Evolutionary conservation across 2,329 filamentous ascomycete genomes (phyloP).

Genomic region (Lecanicillium sp.): DNA sequence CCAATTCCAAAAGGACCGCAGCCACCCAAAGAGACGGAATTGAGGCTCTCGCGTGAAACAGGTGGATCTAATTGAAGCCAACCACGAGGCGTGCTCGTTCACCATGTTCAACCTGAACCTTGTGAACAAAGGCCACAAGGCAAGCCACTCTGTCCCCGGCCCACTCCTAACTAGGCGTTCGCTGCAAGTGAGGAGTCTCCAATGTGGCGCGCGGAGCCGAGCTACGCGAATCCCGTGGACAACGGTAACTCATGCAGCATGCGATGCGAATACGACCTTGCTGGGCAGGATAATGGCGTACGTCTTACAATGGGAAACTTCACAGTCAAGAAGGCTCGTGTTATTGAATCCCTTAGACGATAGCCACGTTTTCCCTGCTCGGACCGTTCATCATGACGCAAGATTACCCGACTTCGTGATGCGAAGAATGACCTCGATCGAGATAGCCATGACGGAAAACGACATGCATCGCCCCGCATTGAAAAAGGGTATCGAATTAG

Average conservation of each 20-base stretch:
- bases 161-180: neutral
- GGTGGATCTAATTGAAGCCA: neutral
- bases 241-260: constrained; percentile 1
- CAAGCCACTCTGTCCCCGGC: neutral
- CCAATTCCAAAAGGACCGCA: too few relatives aligned
- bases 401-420: neutral
- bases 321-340: too few relatives aligned
- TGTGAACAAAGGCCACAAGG: neutral
- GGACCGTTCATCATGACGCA: neutral
- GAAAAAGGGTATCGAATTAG: neutral
- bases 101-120: neutral
- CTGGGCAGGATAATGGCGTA: neutral
- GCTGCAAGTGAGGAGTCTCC: neutral
- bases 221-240: constrained; percentile 9
- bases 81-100: neutral
- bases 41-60: neutral
- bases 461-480: constrained; percentile 1
- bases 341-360: too few relatives aligned
- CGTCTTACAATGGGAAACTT: too few relatives aligned
- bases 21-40: neutral
- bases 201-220: constrained; percentile 10
- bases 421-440: neutral
- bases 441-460: neutral
- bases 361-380: neutral
- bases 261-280: constrained; percentile 5